These are phyloP conservation scores for Ceratocystis huliohia DNA, from an alignment of 2,329 filamentous ascomycete genomes.

Conservation along the genomic window DNA sequence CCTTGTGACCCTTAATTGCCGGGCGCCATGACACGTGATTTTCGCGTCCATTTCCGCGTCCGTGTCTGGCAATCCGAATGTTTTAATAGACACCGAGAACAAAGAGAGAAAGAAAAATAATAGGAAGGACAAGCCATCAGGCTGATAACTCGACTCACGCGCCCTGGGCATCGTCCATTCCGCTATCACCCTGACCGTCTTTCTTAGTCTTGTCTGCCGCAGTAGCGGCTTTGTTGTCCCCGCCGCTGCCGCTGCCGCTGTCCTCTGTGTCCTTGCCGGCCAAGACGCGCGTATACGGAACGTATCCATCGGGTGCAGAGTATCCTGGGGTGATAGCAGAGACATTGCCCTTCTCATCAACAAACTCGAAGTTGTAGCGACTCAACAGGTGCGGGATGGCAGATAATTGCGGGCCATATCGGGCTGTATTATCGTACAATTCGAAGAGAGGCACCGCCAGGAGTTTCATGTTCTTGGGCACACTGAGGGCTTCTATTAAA, in stretches of 20 bases:
- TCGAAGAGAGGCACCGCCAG: conserved; percentile 94
- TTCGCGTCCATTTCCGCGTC: too few relatives aligned
- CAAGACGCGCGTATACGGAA: conserved; percentile 53
- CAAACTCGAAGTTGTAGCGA: conserved; percentile 93
- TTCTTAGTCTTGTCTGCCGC: not conserved
- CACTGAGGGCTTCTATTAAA: conserved; percentile 75
- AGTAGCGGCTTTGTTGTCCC: not conserved
- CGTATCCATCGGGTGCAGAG: conserved; percentile 39
- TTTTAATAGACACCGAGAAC: too few relatives aligned
- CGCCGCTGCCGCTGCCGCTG: conserved; percentile 31
- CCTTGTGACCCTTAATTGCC: too few relatives aligned
- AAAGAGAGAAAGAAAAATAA: not conserved
- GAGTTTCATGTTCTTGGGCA: conserved; percentile 99
- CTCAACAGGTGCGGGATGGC: conserved; percentile 92
- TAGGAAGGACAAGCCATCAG: not conserved
- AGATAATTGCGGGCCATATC: conserved; percentile 90
- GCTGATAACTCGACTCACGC: not conserved
- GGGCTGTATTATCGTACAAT: conserved; percentile 89
- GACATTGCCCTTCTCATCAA: conserved; percentile 82
- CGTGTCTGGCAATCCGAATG: too few relatives aligned
- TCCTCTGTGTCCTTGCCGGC: conserved; percentile 41
- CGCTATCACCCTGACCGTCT: conserved; percentile 32
- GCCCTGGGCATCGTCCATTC: conserved; percentile 24
- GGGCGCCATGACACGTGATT: too few relatives aligned
- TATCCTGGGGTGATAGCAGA: conserved; percentile 72